A percentile compares a stretch with the other conserved stretches of the same genome.
phyloP scores from a whole-genome alignment of 306 rosid genomes.

The Rosa chinensis region DNA sequence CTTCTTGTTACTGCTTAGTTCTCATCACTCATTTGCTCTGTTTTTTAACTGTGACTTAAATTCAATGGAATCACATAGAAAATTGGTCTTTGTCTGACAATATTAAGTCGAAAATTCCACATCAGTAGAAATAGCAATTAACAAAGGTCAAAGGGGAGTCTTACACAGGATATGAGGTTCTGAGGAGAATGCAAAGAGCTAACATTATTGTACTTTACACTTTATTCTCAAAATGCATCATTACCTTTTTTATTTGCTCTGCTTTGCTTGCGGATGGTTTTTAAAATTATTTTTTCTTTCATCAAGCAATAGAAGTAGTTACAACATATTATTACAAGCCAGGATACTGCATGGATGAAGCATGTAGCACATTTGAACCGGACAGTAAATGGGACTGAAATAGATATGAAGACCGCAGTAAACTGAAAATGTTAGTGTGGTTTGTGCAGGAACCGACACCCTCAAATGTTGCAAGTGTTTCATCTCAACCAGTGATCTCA shows the following conservation, averaged over 20 bases:
- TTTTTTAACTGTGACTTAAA: not conserved
- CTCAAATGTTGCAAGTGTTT: too few relatives aligned
- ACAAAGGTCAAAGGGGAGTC: not conserved
- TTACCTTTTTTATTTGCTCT: not conserved
- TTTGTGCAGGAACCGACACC: too few relatives aligned
- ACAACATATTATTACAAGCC: not conserved
- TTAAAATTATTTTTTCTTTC: not conserved
- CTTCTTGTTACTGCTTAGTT: not conserved
- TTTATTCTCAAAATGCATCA: too few relatives aligned
- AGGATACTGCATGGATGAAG: constrained; percentile 9
- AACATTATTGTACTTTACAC: too few relatives aligned
- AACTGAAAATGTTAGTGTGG: too few relatives aligned
- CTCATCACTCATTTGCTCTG: not conserved
- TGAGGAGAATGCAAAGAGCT: not conserved
- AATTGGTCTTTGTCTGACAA: not conserved
- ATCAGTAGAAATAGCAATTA: not conserved
- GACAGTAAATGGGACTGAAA: not conserved
- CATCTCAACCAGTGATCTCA: too few relatives aligned
- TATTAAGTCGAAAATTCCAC: not conserved
- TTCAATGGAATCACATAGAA: not conserved
- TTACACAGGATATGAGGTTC: not conserved
- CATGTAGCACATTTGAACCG: not conserved
- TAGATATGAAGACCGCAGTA: constrained; percentile 10
- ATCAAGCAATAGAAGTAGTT: not conserved
- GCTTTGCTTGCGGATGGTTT: not conserved